Conservation (phyloP, 2,329 filamentous ascomycete species). For the Aureobasidium subglaciale region DNA sequence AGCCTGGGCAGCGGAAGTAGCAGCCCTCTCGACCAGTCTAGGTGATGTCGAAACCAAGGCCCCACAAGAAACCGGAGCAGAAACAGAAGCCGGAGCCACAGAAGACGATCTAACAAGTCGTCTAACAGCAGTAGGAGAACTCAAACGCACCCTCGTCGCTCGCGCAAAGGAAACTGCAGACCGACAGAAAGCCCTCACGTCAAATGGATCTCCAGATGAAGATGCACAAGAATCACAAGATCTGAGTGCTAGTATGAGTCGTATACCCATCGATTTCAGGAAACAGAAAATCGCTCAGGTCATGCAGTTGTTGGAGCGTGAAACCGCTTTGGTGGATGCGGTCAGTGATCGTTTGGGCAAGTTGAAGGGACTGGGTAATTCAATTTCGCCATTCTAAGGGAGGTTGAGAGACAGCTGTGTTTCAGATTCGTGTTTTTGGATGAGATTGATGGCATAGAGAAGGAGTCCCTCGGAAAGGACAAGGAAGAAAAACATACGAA, state of each 20-base stretch:
- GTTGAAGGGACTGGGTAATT: constrained; percentile 31
- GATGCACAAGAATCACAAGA: constrained; percentile 26
- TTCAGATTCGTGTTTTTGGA: too few species aligned
- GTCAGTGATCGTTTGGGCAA: constrained; percentile 56
- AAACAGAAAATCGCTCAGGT: constrained; percentile 59
- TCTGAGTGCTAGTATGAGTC: constrained; percentile 31
- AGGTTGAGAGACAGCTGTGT: too few species aligned
- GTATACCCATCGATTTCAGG: constrained; percentile 54
- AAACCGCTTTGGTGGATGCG: constrained; percentile 61
- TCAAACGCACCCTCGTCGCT: constrained; percentile 24
- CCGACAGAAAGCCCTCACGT: neutral
- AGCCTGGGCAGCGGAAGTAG: constrained; percentile 52
- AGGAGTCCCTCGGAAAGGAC: too few species aligned
- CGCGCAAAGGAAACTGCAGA: constrained; percentile 27
- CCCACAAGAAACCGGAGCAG: too few species aligned
- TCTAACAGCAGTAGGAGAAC: constrained; percentile 21
- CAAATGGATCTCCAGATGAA: constrained; percentile 16
- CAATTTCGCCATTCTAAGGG: neutral
- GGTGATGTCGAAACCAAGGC: constrained; percentile 5
- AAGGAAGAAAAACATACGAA: too few species aligned
- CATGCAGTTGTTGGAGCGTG: constrained; percentile 55
- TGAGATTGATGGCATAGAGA: too few species aligned
- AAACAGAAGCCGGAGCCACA: too few species aligned
- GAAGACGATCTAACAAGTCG: constrained; percentile 17
- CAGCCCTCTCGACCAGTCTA: constrained; percentile 34